Percentiles rank a stretch among this genome's conserved stretches.
These are phyloP conservation scores for Pythium oligandrum DNA, from an alignment of 352 stramenopile species.

Conservation along the genomic window DNA sequence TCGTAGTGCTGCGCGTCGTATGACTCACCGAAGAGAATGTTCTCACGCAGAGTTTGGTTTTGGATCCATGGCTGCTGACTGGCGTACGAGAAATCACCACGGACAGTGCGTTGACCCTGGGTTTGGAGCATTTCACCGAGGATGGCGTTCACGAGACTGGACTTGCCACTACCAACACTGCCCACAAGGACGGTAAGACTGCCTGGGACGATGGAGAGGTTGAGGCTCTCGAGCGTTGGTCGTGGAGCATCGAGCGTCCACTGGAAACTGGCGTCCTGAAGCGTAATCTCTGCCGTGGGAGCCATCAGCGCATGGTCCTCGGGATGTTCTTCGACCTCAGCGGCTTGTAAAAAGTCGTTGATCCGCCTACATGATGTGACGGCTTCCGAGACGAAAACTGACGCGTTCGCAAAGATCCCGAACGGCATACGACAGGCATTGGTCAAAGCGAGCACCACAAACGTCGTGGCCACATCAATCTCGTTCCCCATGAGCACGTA, in stretches of 20 bases:
- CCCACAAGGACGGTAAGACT: constrained; percentile 42
- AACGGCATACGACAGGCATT: constrained; percentile 32
- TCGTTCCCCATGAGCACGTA: constrained; percentile 14
- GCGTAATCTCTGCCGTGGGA: constrained; percentile 24
- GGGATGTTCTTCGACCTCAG: constrained; percentile 25
- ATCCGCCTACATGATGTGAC: constrained; percentile 26
- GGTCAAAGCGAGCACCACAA: constrained; percentile 30
- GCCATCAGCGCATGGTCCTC: constrained; percentile 24
- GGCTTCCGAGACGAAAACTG: constrained; percentile 24
- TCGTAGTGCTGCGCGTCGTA: constrained; percentile 15
- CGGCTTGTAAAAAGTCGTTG: constrained; percentile 19
- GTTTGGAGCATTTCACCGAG: constrained; percentile 30
- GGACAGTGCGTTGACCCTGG: neutral
- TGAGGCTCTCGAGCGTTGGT: constrained; percentile 19
- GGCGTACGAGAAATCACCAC: constrained; percentile 18
- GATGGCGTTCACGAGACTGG: constrained; percentile 33
- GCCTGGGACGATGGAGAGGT: constrained; percentile 46
- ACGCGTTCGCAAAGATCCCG: constrained; percentile 29
- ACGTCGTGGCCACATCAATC: constrained; percentile 15
- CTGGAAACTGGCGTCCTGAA: neutral
- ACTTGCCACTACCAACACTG: constrained; percentile 42
- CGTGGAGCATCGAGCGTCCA: too few relatives aligned
- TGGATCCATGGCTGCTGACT: constrained; percentile 20
- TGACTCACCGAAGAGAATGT: constrained; percentile 12
- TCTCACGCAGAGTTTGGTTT: constrained; percentile 14